Base-by-base conservation (phyloP, 2,329 filamentous ascomycete species). In the Trichothecium sympodiale region DNA sequence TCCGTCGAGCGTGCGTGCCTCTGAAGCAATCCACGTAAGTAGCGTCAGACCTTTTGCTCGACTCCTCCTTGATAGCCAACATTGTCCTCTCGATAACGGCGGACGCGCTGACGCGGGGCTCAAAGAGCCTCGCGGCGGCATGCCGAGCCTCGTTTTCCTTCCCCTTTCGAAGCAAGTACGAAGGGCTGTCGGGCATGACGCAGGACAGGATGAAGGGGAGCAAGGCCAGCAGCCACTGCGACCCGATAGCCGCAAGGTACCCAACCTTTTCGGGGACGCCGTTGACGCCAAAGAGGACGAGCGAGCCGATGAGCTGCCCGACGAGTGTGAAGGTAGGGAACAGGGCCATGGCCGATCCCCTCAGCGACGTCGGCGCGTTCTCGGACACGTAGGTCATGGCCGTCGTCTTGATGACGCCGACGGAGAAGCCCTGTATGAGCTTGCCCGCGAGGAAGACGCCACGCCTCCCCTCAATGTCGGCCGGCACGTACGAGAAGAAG, bases 21-120 rank as follows among this genome's bases (percentile, higher is more conserved):
- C 52, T 54, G 44, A 69, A 65, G 38, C 58, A 64, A 39, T 61
- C 55, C 29, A 44, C 36, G 36, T 67, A 70, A 0, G 56, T 59
- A 1, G 39, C 47, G 1, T 53, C 47, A 4, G 47, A 48, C 0
- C 47, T 39, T 8, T 46, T 46, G 1, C 41, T 46, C 23, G 55
- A 50, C 33, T 64, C 56, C 38, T 65, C 60, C 23, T 62, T 57
- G 35, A 71, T 65, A 3, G 58, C 47, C 2, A 39, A 31, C 3
- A 47, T 35, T 0, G 52, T 45, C 5, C 38, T 46, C 2, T 45
- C 39, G 4, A 53, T 14, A 0, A 41, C 44, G 1, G 27, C 33
- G 1, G 43, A 28, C 1, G 40, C 40, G 17, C 41, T 49, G 4
- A 38, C 33, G 8, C 40, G 41, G 3, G 49, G 48, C 0, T 48